Evolutionary conservation across 1,284 basidiomycete genomes (phyloP).

Genomic region (Tilletia horrida): DNA sequence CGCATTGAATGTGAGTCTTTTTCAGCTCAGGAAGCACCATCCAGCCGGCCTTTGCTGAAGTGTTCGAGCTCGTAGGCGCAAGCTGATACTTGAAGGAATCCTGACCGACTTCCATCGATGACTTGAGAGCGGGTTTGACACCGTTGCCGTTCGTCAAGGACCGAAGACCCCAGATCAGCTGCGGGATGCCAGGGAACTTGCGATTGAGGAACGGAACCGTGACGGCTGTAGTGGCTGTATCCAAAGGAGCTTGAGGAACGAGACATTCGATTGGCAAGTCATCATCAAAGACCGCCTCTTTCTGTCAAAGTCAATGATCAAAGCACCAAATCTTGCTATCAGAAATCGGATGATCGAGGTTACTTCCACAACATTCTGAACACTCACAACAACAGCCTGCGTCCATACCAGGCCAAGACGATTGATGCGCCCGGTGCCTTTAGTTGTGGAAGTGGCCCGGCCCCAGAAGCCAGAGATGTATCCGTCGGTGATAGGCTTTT

Average conservation of each 20-base stretch:
- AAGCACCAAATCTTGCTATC: not conserved
- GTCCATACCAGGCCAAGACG: constrained; percentile 17
- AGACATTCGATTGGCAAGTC: constrained; percentile 14
- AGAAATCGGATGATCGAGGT: not conserved
- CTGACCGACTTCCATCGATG: not conserved
- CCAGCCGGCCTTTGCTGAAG: not conserved
- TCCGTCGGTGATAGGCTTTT: constrained; percentile 15
- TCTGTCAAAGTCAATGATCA: not conserved
- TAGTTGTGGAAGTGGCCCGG: not conserved
- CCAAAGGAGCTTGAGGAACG: too few species aligned
- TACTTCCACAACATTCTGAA: not conserved
- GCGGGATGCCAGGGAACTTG: constrained; percentile 4
- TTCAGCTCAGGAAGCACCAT: constrained; percentile 19
- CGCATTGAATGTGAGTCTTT: constrained; percentile 11
- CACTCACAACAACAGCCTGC: constrained; percentile 11
- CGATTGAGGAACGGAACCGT: not conserved
- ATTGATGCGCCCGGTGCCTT: not conserved
- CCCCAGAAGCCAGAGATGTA: constrained; percentile 21
- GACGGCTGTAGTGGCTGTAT: too few species aligned
- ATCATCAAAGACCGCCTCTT: constrained; percentile 16
- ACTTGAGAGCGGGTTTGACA: not conserved
- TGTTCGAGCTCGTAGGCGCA: not conserved
- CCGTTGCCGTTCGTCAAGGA: not conserved
- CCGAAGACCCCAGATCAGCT: constrained; percentile 3
- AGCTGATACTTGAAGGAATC: not conserved